These are phyloP conservation scores for Cryptosporidium ubiquitum DNA, from an alignment of 169 alveolate species.

Conservation along the genomic window DNA sequence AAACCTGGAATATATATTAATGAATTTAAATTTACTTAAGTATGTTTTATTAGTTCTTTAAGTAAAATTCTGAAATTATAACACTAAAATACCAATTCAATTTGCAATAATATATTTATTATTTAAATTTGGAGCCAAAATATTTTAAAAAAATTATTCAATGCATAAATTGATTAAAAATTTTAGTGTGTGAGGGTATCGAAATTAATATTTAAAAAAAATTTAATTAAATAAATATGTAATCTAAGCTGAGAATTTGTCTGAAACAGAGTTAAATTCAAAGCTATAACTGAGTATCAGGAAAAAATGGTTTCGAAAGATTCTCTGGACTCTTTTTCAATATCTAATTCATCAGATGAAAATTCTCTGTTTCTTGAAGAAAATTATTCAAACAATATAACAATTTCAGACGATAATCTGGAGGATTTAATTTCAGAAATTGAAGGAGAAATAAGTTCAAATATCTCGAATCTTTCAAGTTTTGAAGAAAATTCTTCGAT, in stretches of 20 bases:
- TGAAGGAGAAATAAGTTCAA: not conserved
- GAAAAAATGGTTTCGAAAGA: not conserved
- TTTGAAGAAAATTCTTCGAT: not conserved
- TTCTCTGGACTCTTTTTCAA: constrained; percentile 12
- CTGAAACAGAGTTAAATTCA: not conserved
- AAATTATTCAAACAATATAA: not conserved
- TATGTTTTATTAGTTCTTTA: too few relatives aligned
- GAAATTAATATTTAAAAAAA: not conserved
- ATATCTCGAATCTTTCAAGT: not conserved
- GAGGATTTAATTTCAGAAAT: not conserved
- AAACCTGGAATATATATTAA: not conserved
- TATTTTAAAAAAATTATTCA: not conserved
- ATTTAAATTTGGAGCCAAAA: constrained; percentile 23
- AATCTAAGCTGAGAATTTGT: not conserved
- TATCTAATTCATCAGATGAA: constrained; percentile 1
- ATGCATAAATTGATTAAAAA: not conserved
- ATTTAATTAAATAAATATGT: not conserved
- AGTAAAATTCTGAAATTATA: not conserved
- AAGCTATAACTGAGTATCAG: constrained; percentile 24
- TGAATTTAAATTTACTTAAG: too few relatives aligned
- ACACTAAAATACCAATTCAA: not conserved
- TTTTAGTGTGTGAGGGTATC: constrained; percentile 33
- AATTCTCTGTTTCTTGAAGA: constrained; percentile 24
- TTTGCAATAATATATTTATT: not conserved
- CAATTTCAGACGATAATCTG: not conserved